phyloP scores from a whole-genome alignment of 2,329 filamentous ascomycete genomes.

The Stagonosporopsis vannaccii region DNA sequence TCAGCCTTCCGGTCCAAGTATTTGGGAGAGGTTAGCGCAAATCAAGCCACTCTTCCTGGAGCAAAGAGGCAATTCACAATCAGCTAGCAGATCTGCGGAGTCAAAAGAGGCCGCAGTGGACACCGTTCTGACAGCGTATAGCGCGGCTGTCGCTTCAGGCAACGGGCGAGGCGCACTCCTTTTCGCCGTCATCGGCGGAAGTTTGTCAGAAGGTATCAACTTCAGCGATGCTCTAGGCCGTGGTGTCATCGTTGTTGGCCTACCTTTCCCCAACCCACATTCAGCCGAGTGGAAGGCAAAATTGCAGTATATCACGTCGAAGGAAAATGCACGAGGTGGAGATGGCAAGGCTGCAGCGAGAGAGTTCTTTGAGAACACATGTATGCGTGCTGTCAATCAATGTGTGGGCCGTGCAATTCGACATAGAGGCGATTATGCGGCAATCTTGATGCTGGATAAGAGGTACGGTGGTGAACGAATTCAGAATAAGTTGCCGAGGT shows the following conservation, averaged over 20 bases:
- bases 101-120: conserved; percentile 65
- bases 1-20: conserved; percentile 9
- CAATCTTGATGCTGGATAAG: conserved; percentile 83
- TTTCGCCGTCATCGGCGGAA: conserved; percentile 90
- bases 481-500: conserved; percentile 80
- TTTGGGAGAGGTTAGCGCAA: conserved; percentile 64
- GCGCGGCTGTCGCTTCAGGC: conserved; percentile 63
- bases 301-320: conserved; percentile 81
- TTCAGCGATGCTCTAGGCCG: conserved; percentile 91
- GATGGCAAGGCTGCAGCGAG: conserved; percentile 62
- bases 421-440: conserved; percentile 86
- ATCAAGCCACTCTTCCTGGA: conserved; percentile 63
- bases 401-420: conserved; percentile 92
- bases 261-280: conserved; percentile 91
- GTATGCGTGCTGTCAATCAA: conserved; percentile 97
- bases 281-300: conserved; percentile 94
- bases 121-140: conserved; percentile 76
- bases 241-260: conserved; percentile 87
- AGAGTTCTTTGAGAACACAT: conserved; percentile 92
- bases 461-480: conserved; percentile 80
- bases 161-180: conserved; percentile 74
- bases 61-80: conserved; percentile 38
- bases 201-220: conserved; percentile 97
- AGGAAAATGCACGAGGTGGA: conserved; percentile 49
- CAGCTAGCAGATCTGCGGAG: conserved; percentile 64